These are phyloP conservation scores for Xylariaceae sp. DNA, from an alignment of 2,329 filamentous ascomycete genomes.

Conservation along the genomic window DNA sequence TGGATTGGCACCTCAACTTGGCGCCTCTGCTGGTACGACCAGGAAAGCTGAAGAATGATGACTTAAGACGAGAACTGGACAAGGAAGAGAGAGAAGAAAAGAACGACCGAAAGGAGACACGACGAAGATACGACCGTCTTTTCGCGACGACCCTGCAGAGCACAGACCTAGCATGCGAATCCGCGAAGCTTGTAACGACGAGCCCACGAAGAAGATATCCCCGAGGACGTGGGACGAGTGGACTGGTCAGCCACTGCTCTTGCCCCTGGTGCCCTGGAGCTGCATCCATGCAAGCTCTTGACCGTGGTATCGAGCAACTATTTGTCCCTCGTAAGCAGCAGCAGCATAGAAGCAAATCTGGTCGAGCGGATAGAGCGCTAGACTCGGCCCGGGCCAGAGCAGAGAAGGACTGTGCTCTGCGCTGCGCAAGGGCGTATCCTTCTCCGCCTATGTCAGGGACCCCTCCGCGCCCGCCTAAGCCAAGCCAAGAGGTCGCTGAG, in stretches of 20 bases:
- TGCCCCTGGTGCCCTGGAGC: constrained; percentile 22
- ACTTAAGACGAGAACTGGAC: background rate
- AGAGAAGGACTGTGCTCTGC: constrained; percentile 49
- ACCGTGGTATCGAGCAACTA: constrained; percentile 38
- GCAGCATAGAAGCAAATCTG: constrained; percentile 53
- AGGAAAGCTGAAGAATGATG: constrained; percentile 6
- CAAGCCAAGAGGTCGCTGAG: constrained; percentile 52
- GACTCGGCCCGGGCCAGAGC: constrained; percentile 52
- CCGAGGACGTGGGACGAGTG: constrained; percentile 17
- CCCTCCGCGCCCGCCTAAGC: constrained; percentile 55
- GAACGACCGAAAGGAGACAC: background rate
- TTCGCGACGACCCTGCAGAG: no score
- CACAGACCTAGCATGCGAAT: constrained; percentile 22
- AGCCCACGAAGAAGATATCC: constrained; percentile 16
- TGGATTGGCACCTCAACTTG: constrained; percentile 6
- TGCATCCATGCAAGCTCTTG: constrained; percentile 51
- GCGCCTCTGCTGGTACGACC: constrained; percentile 16
- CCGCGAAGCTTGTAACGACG: constrained; percentile 11
- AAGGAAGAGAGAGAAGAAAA: background rate
- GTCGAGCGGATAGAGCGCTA: constrained; percentile 49
- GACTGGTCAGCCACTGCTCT: constrained; percentile 10
- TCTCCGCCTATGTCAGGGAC: constrained; percentile 72
- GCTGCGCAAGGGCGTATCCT: constrained; percentile 56
- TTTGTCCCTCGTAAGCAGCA: constrained; percentile 50
- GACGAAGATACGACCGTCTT: background rate